Percentiles rank a stretch among this genome's conserved stretches.
phyloP scores from a whole-genome alignment of 1,284 basidiomycete species.

The Mycena sp. region DNA sequence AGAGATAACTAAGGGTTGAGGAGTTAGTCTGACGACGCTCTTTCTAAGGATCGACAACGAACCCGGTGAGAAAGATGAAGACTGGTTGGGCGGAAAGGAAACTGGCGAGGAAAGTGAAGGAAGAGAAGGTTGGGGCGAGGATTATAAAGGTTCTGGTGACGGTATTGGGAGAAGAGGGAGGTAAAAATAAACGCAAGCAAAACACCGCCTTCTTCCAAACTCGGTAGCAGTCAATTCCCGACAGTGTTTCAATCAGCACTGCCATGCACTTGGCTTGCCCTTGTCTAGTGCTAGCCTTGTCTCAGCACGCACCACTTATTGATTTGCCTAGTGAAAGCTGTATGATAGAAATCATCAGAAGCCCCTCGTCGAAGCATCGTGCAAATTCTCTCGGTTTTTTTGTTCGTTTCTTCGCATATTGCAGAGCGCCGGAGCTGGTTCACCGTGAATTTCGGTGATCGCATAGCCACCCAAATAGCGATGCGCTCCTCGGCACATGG shows the following conservation, averaged over 20 bases:
- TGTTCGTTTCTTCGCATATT: too few species aligned
- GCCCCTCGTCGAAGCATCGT: too few species aligned
- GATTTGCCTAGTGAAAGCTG: too few species aligned
- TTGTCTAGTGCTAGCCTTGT: too few species aligned
- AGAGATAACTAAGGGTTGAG: neutral
- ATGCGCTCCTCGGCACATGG: too few species aligned
- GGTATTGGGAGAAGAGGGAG: neutral
- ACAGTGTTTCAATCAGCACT: conserved; percentile 1
- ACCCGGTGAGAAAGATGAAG: neutral
- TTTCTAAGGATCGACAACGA: neutral
- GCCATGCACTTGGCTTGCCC: neutral
- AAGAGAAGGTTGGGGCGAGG: neutral
- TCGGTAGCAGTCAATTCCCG: neutral
- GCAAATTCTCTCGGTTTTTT: too few species aligned
- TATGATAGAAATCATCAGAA: too few species aligned
- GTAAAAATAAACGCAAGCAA: neutral
- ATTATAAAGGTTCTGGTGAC: conserved; percentile 22
- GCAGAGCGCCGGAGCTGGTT: too few species aligned
- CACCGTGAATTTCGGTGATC: too few species aligned
- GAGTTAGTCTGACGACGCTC: neutral
- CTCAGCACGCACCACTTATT: too few species aligned
- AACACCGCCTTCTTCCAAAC: conserved; percentile 11
- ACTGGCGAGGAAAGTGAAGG: conserved; percentile 1
- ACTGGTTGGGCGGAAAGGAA: neutral
- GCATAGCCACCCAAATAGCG: too few species aligned